Base-by-base conservation (phyloP, 257 asterid genomes). In the Solanum habrochaites region DNA sequence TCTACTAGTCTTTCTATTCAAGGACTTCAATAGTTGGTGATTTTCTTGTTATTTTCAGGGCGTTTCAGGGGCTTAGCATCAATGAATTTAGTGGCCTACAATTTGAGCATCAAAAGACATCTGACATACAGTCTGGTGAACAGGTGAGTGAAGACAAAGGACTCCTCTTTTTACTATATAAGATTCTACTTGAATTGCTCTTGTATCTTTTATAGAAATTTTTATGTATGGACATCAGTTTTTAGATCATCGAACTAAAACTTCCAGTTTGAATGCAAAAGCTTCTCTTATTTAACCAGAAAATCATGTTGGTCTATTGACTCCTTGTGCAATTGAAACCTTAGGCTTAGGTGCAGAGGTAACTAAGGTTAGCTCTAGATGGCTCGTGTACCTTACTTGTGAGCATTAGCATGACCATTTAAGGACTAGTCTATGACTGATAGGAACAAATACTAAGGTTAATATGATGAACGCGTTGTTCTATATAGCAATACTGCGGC, bases 21-120 rank as follows among this genome's bases (percentile, higher is more conserved):
- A 43, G 78, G 16, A 47, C 45, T 32, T 67, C 39, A 37, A 27
- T 23, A 72, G 14, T 66, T 32, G 11, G 83, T 1, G 2, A 47
- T 9, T 70, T 83, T 56, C 12, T 81, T 87, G 85, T 72, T 88
- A 71, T 52, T 91, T 90, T 87, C 93, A 97, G 98, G 99, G 99
- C 98, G 66, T 97, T 95, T 89, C 97, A 97, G 91, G 99, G 99
- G 91, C 98, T 97, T 86, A 93, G 97, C 94, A 94, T 97, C 90
- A 97, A 97, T 75, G 99, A 97, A 83, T 93, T 96, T 86, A 92
- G 90, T 15, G 98, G 99, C 85, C 99, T 97, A 83, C 88, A 95
- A 88, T 97, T 97, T 87, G 98, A 97, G 83, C 99, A 97, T 93
- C 93, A 92, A 90, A 92, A 92, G 85, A 87, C 97, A 35, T 90